Base-by-base conservation (phyloP, 1,284 basidiomycete species). In the Ceratobasidium sp. region DNA sequence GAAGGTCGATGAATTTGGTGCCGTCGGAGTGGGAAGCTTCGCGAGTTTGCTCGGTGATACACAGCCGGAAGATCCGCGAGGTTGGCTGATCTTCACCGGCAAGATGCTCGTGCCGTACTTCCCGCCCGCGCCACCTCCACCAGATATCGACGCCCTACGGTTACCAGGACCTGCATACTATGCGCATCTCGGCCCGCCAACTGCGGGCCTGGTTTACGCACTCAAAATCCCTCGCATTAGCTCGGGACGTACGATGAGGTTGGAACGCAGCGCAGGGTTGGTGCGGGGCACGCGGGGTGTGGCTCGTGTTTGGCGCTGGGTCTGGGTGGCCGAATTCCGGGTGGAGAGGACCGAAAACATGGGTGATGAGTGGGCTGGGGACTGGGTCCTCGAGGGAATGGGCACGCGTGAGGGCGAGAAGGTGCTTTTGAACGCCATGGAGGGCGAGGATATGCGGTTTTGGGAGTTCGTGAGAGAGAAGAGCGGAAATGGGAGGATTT, bases 121-220 rank as follows among this genome's bases (percentile, higher is more conserved):
- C 34, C 74, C 74, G 9, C 75, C 76, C 5, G 56, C 62, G 14
- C 56, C 71, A 16, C 69, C 75, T 34, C 53, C 65, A 19, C 78
- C 82, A 24, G 86, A 88, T 73, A 84, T 73, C 49, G 56, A 74
- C 19, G 75, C 88, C 1, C 84, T 91, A 22, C 84, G 82, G 68
- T 84, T 92, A 2, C 90, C 90, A 0, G 88, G 90, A 0, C 91
- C 91, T 0, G 88, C 89, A 76, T 93, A 92, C 82, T 92, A 89
- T 80, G 81, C 84, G 19, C 90, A 92, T 79, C 86, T 92, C 79
- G 83, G 87, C 76, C 84, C 86, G n/a, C 80, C 84, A 8, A 81
- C 82, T 65, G 78, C 81, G 29, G 86, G 89, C 76, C 74, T 71
- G 3, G 59, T 59, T 5, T 61, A 74, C 46, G 54, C 41, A 27